A percentile compares a stretch with the other conserved stretches of the same genome.
Evolutionary conservation across 129 eudicot species (phyloP).

Genomic region (Saposhnikovia divaricata): DNA sequence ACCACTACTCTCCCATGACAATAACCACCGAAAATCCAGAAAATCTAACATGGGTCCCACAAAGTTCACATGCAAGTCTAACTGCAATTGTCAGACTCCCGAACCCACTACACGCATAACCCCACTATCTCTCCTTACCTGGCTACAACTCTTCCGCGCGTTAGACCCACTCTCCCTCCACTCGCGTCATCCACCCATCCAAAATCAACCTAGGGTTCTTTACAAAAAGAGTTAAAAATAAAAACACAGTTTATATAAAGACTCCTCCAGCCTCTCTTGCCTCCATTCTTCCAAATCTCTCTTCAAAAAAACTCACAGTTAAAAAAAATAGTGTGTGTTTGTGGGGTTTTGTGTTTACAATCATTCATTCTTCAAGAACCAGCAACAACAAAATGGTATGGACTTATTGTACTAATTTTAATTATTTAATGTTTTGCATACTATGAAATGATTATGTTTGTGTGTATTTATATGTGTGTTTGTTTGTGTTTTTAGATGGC

Average conservation of each 20-base stretch:
- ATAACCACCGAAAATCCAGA: not conserved
- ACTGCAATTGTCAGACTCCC: not conserved
- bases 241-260: not conserved
- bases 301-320: not conserved
- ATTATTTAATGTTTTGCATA: not conserved
- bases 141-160: conserved; percentile 6
- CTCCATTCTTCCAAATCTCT: not conserved
- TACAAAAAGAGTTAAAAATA: not conserved
- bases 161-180: not conserved
- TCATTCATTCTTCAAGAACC: conserved; percentile 32
- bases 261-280: not conserved
- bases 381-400: conserved; percentile 22
- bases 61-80: conserved; percentile 5
- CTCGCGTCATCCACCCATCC: not conserved
- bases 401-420: too few species aligned
- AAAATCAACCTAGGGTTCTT: not conserved
- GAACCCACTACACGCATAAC: conserved; percentile 4
- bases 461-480: not conserved
- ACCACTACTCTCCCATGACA: not conserved
- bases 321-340: not conserved
- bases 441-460: not conserved
- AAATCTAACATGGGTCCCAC: not conserved
- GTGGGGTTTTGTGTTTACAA: not conserved
- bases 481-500: conserved; percentile 32
- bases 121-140: conserved; percentile 6